A percentile compares a stretch with the other conserved stretches of the same genome.
phyloP scores from a whole-genome alignment of 345 rosid species.

The Aquilaria malaccensis region DNA sequence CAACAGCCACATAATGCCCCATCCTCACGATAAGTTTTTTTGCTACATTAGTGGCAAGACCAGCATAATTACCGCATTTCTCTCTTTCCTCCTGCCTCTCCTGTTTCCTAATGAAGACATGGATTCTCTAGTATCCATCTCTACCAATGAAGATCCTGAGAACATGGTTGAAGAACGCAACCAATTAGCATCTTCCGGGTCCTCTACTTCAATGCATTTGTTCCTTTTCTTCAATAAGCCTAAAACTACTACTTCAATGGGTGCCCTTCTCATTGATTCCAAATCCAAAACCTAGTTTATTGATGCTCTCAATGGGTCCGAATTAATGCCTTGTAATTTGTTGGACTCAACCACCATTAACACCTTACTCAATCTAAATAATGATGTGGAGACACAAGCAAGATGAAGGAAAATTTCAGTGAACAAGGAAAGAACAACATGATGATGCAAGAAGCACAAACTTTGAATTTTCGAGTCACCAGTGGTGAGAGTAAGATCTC shows the following conservation, averaged over 20 bases:
- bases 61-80: conserved; percentile 38
- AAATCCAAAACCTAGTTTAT: no score
- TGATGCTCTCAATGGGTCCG: conserved; percentile 31
- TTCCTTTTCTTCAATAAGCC: conserved; percentile 39
- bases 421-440: no score
- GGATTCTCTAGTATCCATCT: conserved; percentile 52
- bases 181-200: conserved; percentile 19
- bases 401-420: conserved; percentile 16
- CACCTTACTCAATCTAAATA: no score
- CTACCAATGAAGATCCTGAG: conserved; percentile 56
- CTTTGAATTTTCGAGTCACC: no score
- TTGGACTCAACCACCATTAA: no score
- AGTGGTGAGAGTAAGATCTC: no score
- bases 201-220: conserved; percentile 35
- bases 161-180: conserved; percentile 63
- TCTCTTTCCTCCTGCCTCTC: conserved; percentile 32
- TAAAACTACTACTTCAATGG: no score
- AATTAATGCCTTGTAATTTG: no score
- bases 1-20: conserved; percentile 56
- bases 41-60: conserved; percentile 58
- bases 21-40: conserved; percentile 44
- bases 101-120: conserved; percentile 53
- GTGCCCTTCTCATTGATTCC: no score
- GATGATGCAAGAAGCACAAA: no score
- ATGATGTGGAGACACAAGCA: no score